Evolutionary conservation across 2,329 filamentous ascomycete genomes (phyloP), one percentile per base, ranked within the genome.

Genomic region (Ophiocordyceps camponoti-floridani): DNA sequence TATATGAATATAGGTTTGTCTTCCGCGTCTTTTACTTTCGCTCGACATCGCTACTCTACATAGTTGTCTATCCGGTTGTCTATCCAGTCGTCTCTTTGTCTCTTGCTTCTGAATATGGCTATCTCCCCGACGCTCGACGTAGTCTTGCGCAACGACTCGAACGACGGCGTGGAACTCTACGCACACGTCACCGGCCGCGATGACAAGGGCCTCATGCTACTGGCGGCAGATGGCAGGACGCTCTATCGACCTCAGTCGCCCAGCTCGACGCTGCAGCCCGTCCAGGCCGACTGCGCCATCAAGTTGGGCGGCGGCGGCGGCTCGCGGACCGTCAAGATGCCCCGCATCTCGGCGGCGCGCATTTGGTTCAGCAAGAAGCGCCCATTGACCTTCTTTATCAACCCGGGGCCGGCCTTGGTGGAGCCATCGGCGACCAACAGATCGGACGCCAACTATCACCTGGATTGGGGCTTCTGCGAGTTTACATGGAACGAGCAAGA

Each of bases 351-450:
- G 3, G 82, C 81, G 19, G 82, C 75, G 1, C 72, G 83, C 44
- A 75, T 87, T 56, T 88, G 80, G 77, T 82, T 84, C 59, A 75
- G 69, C 46, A 65, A 74, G 47, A 73, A 72, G 51, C 62, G 62
- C 41, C 70, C 70, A 33, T 67, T 87, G 43, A 76, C 69, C 1
- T 88, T 88, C 60, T 65, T 75, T 12, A 59, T 87, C 44, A 88
- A 88, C 58, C 79, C 76, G 26, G 77, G 76, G 14, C 78, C 83
- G 7, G 79, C 75, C 1, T 67, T 88, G 13, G 82, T 87, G 40
- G 82, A 87, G 61, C 84, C 84, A 0, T 79, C 77, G 10, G 75
- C 80, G 26, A 80, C 74, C 30, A 87, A 87, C 58, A 58, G 67
- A 0, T 58, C 68, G 0, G 80, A 84, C 53, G 60, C 68, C 2